Evolutionary conservation across 371 early-diverging fungal species (phyloP).

Genomic region (Lichtheimia hyalospora): DNA sequence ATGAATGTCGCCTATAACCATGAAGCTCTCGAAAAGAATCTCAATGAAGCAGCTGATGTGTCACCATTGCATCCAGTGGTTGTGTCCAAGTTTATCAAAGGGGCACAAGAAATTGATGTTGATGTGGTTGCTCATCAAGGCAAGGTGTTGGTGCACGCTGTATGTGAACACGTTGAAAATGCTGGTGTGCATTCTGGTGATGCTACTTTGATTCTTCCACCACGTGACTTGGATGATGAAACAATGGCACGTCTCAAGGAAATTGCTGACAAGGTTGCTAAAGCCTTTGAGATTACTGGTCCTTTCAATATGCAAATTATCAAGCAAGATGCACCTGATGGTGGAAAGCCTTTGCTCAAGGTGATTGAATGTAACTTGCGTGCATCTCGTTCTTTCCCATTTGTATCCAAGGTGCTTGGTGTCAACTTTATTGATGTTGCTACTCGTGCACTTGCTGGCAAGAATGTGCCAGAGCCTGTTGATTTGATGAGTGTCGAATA

Average conservation of each 20-base stretch:
- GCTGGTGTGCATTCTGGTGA: slow-evolving; percentile 97
- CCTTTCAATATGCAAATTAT: slow-evolving; percentile 96
- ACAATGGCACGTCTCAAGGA: slow-evolving; percentile 64
- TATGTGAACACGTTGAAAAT: slow-evolving; percentile 93
- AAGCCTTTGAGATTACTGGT: slow-evolving; percentile 90
- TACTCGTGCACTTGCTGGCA: slow-evolving; percentile 75
- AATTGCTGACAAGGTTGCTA: slow-evolving; percentile 82
- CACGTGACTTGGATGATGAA: slow-evolving; percentile 63
- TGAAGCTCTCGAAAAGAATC: slow-evolving; percentile 67
- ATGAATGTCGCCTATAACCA: slow-evolving; percentile 90
- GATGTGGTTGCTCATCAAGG: slow-evolving; percentile 90
- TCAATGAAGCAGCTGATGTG: slow-evolving; percentile 82
- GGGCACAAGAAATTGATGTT: slow-evolving; percentile 92
- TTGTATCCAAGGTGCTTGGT: slow-evolving; percentile 92
- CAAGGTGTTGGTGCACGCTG: slow-evolving; percentile 76
- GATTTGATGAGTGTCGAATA: slow-evolving; percentile 71
- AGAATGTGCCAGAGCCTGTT: slow-evolving; percentile 55
- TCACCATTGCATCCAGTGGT: slow-evolving; percentile 93
- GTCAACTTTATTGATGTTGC: slow-evolving; percentile 89
- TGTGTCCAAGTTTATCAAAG: slow-evolving; percentile 88
- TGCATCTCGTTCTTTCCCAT: slow-evolving; percentile 94
- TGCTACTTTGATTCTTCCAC: slow-evolving; percentile 88
- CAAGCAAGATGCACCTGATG: slow-evolving; percentile 38
- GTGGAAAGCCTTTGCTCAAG: slow-evolving; percentile 53
- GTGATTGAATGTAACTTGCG: slow-evolving; percentile 97